Evolutionary conservation across 352 stramenopile species (phyloP).

Genomic region (Pythium phragmiticola): DNA sequence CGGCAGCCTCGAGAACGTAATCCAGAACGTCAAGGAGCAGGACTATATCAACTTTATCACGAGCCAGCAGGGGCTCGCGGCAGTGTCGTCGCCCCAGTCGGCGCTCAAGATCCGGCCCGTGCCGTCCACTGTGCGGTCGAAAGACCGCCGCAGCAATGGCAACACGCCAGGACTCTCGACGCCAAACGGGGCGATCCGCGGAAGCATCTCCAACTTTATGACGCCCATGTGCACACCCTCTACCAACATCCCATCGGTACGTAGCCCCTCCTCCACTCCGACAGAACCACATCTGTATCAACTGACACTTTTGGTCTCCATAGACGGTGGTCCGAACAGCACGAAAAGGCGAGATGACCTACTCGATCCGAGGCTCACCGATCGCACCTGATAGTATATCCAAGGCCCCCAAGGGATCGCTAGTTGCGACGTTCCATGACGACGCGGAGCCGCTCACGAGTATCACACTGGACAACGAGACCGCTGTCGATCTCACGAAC

Average conservation of each 20-base stretch:
- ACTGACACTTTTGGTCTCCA: neutral
- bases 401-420: conserved; percentile 49
- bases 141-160: conserved; percentile 29
- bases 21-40: conserved; percentile 54
- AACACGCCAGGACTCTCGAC: conserved; percentile 24
- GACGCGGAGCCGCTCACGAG: conserved; percentile 45
- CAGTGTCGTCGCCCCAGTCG: conserved; percentile 25
- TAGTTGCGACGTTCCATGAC: conserved; percentile 64
- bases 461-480: conserved; percentile 62
- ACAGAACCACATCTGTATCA: neutral
- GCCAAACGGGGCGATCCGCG: conserved; percentile 18
- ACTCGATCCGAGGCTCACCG: conserved; percentile 66
- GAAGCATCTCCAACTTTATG: conserved; percentile 26
- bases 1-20: conserved; percentile 68
- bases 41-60: conserved; percentile 32
- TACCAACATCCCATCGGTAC: conserved; percentile 35
- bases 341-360: conserved; percentile 70
- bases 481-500: conserved; percentile 59
- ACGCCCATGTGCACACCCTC: conserved; percentile 27
- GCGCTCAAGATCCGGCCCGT: conserved; percentile 32
- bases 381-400: conserved; percentile 57
- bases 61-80: conserved; percentile 26
- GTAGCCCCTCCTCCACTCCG: neutral
- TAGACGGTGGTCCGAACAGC: conserved; percentile 63
- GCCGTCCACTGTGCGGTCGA: conserved; percentile 31